A percentile compares a stretch with the other conserved stretches of the same genome.
These are phyloP conservation scores for Nakazawaea ishiwadae DNA, from an alignment of 805 yeast genomes.

Conservation along the genomic window DNA sequence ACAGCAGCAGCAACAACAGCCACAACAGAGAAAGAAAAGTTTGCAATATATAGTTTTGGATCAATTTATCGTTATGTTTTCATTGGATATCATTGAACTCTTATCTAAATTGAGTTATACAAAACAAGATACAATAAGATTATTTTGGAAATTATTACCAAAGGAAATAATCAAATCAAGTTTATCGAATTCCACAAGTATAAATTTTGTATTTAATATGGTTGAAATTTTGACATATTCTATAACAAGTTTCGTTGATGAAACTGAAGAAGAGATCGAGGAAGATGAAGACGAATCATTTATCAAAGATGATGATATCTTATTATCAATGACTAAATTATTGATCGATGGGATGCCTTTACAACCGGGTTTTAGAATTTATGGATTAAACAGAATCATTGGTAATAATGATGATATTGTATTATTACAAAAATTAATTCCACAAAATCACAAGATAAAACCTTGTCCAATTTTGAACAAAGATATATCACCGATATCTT, in stretches of 20 bases:
- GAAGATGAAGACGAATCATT: constrained; percentile 13
- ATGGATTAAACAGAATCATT: constrained; percentile 48
- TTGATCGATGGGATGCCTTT: constrained; percentile 36
- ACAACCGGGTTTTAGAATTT: constrained; percentile 37
- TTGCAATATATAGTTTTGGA: constrained; percentile 45
- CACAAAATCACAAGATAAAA: constrained; percentile 18
- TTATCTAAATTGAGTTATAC: constrained; percentile 25
- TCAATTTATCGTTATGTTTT: constrained; percentile 42
- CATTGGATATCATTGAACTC: constrained; percentile 54
- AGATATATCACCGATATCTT: constrained; percentile 11
- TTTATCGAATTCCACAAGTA: constrained; percentile 48
- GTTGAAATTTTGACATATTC: constrained; percentile 50
- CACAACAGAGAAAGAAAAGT: constrained; percentile 23
- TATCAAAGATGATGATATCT: constrained; percentile 11
- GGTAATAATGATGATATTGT: constrained; percentile 45
- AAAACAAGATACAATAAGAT: constrained; percentile 18
- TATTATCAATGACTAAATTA: constrained; percentile 16
- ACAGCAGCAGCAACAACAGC: constrained; percentile 3
- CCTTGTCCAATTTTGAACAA: constrained; percentile 25
- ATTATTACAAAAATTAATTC: constrained; percentile 39
- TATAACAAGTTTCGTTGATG: constrained; percentile 24
- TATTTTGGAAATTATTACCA: constrained; percentile 29
- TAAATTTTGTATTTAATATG: constrained; percentile 44
- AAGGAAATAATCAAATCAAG: constrained; percentile 31
- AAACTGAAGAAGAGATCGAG: constrained; percentile 11